phyloP scores from a whole-genome alignment of 2,329 filamentous ascomycete species.

The Neospermospora avenae region DNA sequence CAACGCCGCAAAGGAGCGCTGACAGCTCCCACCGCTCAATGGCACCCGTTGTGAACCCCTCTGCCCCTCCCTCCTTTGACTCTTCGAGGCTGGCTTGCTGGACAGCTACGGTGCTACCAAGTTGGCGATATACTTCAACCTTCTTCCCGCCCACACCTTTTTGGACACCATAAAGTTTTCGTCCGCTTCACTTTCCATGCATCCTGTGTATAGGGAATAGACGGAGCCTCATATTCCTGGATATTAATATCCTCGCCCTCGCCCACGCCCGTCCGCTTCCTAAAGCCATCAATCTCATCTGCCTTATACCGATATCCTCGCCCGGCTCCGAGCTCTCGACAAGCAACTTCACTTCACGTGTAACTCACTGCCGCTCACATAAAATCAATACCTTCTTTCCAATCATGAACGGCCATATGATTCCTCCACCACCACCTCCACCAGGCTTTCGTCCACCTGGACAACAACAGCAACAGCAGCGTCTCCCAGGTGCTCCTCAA shows the following conservation, averaged over 20 bases:
- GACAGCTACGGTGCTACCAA: not conserved
- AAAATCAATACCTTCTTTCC: not conserved
- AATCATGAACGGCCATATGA: not conserved
- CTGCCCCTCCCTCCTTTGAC: not conserved
- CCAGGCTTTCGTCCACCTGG: not conserved
- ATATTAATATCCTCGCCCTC: not conserved
- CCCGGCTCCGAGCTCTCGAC: not conserved
- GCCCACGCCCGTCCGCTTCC: not conserved
- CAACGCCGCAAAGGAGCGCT: not conserved
- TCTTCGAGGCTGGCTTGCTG: not conserved
- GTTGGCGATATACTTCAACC: not conserved
- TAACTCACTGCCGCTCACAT: not conserved
- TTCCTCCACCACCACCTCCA: slow-evolving; percentile 18
- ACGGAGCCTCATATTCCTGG: not conserved
- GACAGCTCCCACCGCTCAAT: not conserved
- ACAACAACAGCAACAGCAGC: not conserved
- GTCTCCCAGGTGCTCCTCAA: slow-evolving; percentile 9
- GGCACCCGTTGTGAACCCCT: not conserved
- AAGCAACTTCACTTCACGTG: not conserved
- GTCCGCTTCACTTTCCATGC: slow-evolving; percentile 3
- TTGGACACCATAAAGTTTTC: not conserved
- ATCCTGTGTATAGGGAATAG: not conserved
- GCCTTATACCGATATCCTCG: not conserved
- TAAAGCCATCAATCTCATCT: not conserved
- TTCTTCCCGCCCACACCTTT: slow-evolving; percentile 3